Percentiles rank a stretch among this genome's conserved stretches.
phyloP scores from a whole-genome alignment of 345 rosid species.

The Angophora floribunda region DNA sequence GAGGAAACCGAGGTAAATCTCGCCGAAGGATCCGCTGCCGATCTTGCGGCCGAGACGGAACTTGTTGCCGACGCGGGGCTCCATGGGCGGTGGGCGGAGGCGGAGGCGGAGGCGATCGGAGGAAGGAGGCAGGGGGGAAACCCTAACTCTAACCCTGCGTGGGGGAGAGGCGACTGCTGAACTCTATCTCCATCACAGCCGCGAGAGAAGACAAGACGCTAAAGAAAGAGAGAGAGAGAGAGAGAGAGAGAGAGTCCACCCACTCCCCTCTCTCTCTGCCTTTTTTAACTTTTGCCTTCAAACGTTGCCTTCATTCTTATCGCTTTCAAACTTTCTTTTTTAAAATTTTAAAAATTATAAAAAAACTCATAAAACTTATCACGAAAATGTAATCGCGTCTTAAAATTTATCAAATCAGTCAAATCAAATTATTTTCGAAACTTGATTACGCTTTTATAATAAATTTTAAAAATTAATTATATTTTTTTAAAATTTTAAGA shows the following conservation, averaged over 20 bases:
- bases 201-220: not conserved
- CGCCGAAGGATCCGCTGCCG: not conserved
- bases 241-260: no score
- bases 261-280: no score
- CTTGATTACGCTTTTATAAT: no score
- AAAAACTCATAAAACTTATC: no score
- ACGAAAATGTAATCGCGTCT: no score
- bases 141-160: not conserved
- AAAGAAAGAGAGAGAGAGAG: not conserved
- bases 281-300: not conserved
- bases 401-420: no score
- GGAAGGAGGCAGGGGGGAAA: not conserved
- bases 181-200: not conserved
- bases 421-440: no score
- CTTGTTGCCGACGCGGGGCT: not conserved
- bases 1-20: not conserved
- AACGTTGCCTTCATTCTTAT: not conserved
- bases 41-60: not conserved
- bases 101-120: not conserved
- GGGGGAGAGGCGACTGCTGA: not conserved
- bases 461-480: no score
- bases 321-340: not conserved
- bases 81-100: not conserved
- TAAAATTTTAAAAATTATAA: no score
- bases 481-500: no score